Evolutionary conservation across 345 rosid genomes (phyloP).

Genomic region (Lagerstroemia speciosa): DNA sequence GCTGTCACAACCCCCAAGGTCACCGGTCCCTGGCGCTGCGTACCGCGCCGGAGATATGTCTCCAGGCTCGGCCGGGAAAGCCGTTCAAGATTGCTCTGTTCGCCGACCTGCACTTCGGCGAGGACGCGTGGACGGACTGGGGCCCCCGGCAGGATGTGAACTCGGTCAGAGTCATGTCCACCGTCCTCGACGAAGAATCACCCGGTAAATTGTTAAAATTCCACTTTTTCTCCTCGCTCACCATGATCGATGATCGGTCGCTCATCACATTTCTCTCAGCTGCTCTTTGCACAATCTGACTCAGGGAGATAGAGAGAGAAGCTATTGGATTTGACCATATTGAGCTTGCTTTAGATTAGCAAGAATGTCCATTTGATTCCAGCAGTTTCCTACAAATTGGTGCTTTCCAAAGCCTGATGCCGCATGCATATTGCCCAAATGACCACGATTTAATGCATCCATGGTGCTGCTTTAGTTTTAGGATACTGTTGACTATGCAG

Average conservation of each 20-base stretch:
- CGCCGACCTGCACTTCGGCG: constrained; percentile 82
- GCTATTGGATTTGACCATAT: neutral
- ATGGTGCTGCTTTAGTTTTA: neutral
- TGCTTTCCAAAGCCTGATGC: neutral
- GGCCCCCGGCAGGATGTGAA: constrained; percentile 60
- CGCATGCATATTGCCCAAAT: neutral
- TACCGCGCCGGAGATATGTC: constrained; percentile 12
- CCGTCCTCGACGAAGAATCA: constrained; percentile 46
- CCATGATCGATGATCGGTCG: neutral
- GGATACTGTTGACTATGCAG: neutral
- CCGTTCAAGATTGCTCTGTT: constrained; percentile 54
- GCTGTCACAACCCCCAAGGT: neutral
- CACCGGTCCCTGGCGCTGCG: constrained; percentile 1
- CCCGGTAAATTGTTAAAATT: constrained; percentile 30
- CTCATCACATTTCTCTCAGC: neutral
- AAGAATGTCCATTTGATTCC: neutral
- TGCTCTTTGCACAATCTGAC: neutral
- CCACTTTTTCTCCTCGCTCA: neutral
- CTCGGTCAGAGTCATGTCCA: constrained; percentile 50
- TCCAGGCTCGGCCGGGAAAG: constrained; percentile 23
- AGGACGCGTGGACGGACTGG: constrained; percentile 70
- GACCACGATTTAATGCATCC: neutral
- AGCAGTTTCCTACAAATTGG: neutral
- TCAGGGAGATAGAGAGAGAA: neutral
- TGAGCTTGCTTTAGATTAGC: neutral